phyloP scores from a whole-genome alignment of 2,329 filamentous ascomycete species.

The Pseudopyricularia javanii region DNA sequence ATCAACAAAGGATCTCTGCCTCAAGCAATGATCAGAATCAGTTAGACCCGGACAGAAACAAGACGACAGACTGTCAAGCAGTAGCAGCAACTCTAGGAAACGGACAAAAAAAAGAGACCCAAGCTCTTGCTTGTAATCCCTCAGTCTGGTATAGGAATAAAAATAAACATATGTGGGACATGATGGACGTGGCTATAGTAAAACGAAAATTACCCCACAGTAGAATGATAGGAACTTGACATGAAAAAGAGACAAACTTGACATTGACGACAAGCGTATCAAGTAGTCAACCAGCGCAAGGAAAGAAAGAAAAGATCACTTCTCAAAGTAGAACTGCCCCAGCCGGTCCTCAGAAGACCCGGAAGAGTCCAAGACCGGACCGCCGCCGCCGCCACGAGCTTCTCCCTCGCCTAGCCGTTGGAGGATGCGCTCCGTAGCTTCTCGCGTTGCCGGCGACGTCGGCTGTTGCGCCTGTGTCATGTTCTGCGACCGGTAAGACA shows the following conservation, averaged over 20 bases:
- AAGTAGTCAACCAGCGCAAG: neutral
- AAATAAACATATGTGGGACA: too few relatives aligned
- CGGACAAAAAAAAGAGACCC: too few relatives aligned
- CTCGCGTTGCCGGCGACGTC: conserved; percentile 19
- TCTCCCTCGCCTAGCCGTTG: conserved; percentile 44
- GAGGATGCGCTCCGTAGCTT: conserved; percentile 54
- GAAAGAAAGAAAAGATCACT: conserved; percentile 7
- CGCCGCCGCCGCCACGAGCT: conserved; percentile 20
- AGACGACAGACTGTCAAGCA: too few relatives aligned
- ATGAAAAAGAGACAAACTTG: neutral
- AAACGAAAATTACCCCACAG: too few relatives aligned
- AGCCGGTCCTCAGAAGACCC: conserved; percentile 31
- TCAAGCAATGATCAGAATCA: too few relatives aligned
- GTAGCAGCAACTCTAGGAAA: too few relatives aligned
- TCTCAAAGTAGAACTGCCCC: conserved; percentile 51
- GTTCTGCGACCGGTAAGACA: conserved; percentile 16
- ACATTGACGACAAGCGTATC: neutral
- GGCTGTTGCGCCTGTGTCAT: conserved; percentile 10
- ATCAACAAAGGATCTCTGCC: too few relatives aligned
- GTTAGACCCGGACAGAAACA: too few relatives aligned
- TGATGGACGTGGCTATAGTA: too few relatives aligned
- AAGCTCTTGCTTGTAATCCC: too few relatives aligned
- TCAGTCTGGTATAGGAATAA: too few relatives aligned
- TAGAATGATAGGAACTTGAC: too few relatives aligned
- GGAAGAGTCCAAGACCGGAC: conserved; percentile 27